Conservation (phyloP, 2,329 filamentous ascomycete species). For the Leptosphaerulina australis region DNA sequence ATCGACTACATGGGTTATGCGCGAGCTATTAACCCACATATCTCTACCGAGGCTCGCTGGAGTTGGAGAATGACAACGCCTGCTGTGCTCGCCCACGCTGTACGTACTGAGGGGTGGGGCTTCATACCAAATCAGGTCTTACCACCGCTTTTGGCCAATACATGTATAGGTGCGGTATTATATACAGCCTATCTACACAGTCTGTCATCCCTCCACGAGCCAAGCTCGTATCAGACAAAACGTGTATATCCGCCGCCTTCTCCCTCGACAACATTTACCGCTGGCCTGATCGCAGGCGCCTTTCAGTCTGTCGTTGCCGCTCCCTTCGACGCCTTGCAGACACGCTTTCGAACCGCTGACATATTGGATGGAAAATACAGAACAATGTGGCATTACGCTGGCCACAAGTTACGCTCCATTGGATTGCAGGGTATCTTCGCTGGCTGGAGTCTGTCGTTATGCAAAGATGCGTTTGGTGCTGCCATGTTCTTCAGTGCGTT, state of each 20-base stretch:
- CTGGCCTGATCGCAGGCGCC: conserved; percentile 71
- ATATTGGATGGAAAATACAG: conserved; percentile 65
- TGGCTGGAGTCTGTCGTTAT: conserved; percentile 70
- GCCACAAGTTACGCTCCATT: conserved; percentile 71
- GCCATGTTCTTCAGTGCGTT: conserved; percentile 77
- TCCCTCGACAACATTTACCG: conserved; percentile 67
- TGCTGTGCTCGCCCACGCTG: conserved; percentile 69
- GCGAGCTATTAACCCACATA: conserved; percentile 65
- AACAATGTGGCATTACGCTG: conserved; percentile 75
- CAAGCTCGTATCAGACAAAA: conserved; percentile 64
- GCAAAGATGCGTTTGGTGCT: conserved; percentile 72
- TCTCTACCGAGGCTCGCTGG: conserved; percentile 58
- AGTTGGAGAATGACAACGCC: conserved; percentile 71
- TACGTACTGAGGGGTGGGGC: conserved; percentile 72
- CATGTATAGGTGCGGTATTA: conserved; percentile 73
- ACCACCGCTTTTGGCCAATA: conserved; percentile 75
- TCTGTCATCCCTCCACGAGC: conserved; percentile 69
- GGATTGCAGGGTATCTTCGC: conserved; percentile 75
- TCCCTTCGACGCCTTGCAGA: conserved; percentile 76
- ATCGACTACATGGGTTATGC: conserved; percentile 80
- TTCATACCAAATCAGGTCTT: conserved; percentile 79
- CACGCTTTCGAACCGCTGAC: conserved; percentile 70
- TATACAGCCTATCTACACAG: conserved; percentile 78
- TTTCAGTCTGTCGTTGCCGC: conserved; percentile 75
- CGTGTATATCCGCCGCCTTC: conserved; percentile 73